Base-by-base conservation (phyloP, 1,284 basidiomycete genomes). In the Quambalaria eucalypti region DNA sequence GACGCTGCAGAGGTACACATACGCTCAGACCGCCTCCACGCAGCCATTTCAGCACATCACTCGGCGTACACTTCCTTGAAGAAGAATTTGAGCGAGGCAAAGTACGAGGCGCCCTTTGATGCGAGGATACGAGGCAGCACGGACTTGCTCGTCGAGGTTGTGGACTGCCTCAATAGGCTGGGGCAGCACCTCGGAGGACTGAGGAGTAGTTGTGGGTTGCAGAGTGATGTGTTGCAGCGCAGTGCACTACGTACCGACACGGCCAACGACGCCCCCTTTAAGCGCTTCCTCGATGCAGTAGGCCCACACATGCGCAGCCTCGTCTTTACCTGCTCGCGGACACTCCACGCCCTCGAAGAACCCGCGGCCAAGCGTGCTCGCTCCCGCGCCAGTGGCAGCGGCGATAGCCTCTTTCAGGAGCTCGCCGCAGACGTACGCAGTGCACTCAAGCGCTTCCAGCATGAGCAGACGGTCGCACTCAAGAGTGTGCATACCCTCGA, bases 241-340 rank as follows among this genome's bases (percentile, higher is more conserved):
- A 28, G 6, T 19, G 25, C 6, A 10, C 19, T 19, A 9, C 16
- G 12, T 12, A 40, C 50, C 5, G 19, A 21, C 21, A 29, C 29
- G 36, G 36, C 26, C 4, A 21, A 30, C 14, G 25, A 40, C 10
- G 29, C 19, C 16, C 53, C 53, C 16, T 72, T 70, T 38, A 60
- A 66, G 21, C 60, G 60, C 28, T 72, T 66, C 36, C 59, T 70
- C 29, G 55, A 62, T 16, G 63, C 59, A 38, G 55, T 72, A 26
- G 69, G 68, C 4, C 69, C 69, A n/a, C 69, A 72, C 50, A 70
- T 72, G 68, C 60, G 68, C 33, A 71, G 68, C 53, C 56, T 57
- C 28, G 55, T 60, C 12, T 69, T 69, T 30, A 69, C 65, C 1
- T 69, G 68, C 48, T 59, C 60, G n/a, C 61, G 65, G 4, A 69